Conservation (phyloP, 2,329 filamentous ascomycete genomes). For the Gremmenia infestans region DNA sequence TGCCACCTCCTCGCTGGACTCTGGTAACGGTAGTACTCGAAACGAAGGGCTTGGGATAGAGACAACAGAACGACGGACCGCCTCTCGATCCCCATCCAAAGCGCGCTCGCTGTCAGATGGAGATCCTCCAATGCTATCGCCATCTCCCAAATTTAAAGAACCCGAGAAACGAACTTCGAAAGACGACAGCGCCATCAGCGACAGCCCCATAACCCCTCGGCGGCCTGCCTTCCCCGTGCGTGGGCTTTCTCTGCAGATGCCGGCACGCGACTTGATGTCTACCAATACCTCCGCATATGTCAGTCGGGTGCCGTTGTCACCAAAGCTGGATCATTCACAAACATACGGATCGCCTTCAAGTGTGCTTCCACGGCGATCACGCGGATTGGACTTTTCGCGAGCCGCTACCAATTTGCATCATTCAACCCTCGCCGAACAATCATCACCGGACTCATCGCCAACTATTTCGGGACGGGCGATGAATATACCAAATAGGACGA, state of each 20-base stretch:
- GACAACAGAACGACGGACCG: constrained; percentile 7
- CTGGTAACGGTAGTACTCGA: constrained; percentile 1
- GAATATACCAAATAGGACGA: constrained; percentile 53
- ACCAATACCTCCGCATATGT: constrained; percentile 41
- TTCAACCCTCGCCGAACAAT: constrained; percentile 83
- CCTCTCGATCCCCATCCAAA: constrained; percentile 29
- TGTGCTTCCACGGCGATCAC: constrained; percentile 80
- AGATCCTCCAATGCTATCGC: constrained; percentile 27
- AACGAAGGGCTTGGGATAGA: constrained; percentile 2
- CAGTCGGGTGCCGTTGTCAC: constrained; percentile 68
- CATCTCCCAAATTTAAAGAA: constrained; percentile 32
- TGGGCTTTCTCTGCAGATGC: constrained; percentile 67
- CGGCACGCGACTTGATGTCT: constrained; percentile 44
- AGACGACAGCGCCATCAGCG: constrained; percentile 31
- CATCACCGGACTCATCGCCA: constrained; percentile 86
- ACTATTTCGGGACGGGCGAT: constrained; percentile 69
- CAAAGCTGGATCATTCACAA: constrained; percentile 78
- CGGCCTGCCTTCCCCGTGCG: constrained; percentile 58
- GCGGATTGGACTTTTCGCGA: constrained; percentile 87
- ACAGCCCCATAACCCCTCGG: constrained; percentile 65
- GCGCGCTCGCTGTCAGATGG: constrained; percentile 29
- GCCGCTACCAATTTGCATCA: constrained; percentile 94
- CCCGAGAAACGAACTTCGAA: constrained; percentile 28
- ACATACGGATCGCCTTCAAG: constrained; percentile 85
- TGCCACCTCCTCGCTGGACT: constrained; percentile 3